Percentiles rank a stretch among this genome's conserved stretches.
These are phyloP conservation scores for Xylaria bambusicola DNA, from an alignment of 495 filamentous ascomycete species.

Conservation along the genomic window DNA sequence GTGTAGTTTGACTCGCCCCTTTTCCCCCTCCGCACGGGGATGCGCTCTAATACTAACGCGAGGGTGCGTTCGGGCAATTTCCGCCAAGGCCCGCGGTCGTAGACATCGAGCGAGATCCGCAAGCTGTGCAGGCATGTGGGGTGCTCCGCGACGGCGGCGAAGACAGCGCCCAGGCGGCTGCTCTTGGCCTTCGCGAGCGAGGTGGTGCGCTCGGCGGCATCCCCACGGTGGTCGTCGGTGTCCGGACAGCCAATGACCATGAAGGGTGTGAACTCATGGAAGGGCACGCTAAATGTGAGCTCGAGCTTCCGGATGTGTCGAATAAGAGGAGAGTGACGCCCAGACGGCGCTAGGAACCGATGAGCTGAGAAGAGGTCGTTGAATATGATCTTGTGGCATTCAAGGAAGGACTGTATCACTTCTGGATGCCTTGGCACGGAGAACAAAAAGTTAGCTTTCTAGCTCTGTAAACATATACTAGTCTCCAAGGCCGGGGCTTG, in stretches of 20 bases:
- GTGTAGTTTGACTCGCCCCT: constrained; percentile 20
- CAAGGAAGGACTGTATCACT: constrained; percentile 31
- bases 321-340: constrained; percentile 22
- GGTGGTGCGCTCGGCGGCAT: background rate
- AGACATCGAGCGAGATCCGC: constrained; percentile 33
- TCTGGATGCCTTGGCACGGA: constrained; percentile 28
- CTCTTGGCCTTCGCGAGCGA: background rate
- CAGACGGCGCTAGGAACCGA: constrained; percentile 30
- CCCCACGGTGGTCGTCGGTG: background rate
- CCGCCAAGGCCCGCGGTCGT: constrained; percentile 34
- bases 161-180: constrained; percentile 8
- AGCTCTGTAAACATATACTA: background rate
- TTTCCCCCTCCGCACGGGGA: constrained; percentile 17
- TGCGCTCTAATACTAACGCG: constrained; percentile 17
- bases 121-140: constrained; percentile 32
- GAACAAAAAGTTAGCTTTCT: constrained; percentile 3
- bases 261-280: constrained; percentile 30
- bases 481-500: background rate
- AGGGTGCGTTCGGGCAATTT: constrained; percentile 30
- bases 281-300: constrained; percentile 30
- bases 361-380: constrained; percentile 34
- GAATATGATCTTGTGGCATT: constrained; percentile 32
- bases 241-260: constrained; percentile 4
- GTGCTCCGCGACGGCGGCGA: constrained; percentile 3
- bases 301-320: constrained; percentile 29